Percentiles rank a stretch among this genome's conserved stretches.
These are phyloP conservation scores for Phytophthora lateralis DNA, from an alignment of 352 stramenopile species.

Conservation along the genomic window DNA sequence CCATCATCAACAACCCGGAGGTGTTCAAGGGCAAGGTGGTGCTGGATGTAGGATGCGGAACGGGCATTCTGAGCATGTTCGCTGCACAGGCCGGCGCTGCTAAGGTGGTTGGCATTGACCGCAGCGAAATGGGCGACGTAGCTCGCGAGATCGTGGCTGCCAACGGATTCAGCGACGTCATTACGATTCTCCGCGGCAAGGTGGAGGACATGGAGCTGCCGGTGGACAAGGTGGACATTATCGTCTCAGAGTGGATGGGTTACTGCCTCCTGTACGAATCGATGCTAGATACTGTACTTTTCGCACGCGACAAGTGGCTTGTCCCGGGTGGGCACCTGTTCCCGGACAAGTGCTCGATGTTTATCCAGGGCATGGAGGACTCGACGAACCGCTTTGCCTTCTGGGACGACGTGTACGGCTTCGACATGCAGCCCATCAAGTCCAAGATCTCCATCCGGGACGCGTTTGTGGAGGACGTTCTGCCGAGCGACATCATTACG, in stretches of 20 bases:
- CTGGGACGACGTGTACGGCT: slow-evolving; percentile 98
- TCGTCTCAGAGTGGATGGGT: slow-evolving; percentile 99
- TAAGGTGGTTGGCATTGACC: slow-evolving; percentile 96
- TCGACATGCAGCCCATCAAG: slow-evolving; percentile 98
- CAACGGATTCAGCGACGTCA: slow-evolving; percentile 91
- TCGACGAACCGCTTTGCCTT: slow-evolving; percentile 83
- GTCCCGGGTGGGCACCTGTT: slow-evolving; percentile 94
- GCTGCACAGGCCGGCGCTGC: slow-evolving; percentile 89
- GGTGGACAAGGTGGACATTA: slow-evolving; percentile 96
- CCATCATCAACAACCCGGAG: slow-evolving; percentile 97
- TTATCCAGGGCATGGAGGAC: slow-evolving; percentile 84
- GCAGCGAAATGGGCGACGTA: slow-evolving; percentile 94
- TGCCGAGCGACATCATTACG: slow-evolving; percentile 88
- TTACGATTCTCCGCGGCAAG: slow-evolving; percentile 97
- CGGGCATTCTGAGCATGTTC: slow-evolving; percentile 98
- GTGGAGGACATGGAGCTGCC: slow-evolving; percentile 94
- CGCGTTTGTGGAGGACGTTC: slow-evolving; percentile 96
- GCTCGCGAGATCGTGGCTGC: slow-evolving; percentile 94
- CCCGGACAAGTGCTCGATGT: slow-evolving; percentile 97
- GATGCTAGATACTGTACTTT: slow-evolving; percentile 98
- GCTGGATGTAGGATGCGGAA: slow-evolving; percentile 97
- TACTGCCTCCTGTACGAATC: slow-evolving; percentile 98
- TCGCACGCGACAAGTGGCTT: slow-evolving; percentile 97
- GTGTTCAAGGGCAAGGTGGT: slow-evolving; percentile 98
- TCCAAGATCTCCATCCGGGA: slow-evolving; percentile 94